Percentiles rank a stretch among this genome's conserved stretches.
These are phyloP conservation scores for Spizellomyces punctatus DNA, from an alignment of 192 early-diverging fungal genomes.

Conservation along the genomic window DNA sequence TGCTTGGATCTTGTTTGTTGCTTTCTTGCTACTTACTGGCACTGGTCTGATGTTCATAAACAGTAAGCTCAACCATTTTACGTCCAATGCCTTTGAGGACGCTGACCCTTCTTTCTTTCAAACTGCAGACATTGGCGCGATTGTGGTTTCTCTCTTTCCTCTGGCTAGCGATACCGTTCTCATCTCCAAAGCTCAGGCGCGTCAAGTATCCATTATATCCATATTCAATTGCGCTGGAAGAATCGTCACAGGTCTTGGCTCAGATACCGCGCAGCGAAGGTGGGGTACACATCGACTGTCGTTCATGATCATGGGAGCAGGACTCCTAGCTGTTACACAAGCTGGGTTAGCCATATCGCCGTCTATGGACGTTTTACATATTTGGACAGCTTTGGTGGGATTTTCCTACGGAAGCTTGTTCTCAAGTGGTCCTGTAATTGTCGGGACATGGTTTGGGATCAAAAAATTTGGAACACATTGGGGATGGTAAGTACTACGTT, in stretches of 20 bases:
- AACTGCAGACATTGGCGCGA: slow-evolving; percentile 36
- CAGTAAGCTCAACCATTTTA: slow-evolving; percentile 5
- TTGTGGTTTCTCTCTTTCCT: slow-evolving; percentile 30
- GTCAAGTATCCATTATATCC: slow-evolving; percentile 43
- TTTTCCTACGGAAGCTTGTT: slow-evolving; percentile 43
- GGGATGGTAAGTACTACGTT: slow-evolving; percentile 21
- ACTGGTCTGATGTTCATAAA: slow-evolving; percentile 54
- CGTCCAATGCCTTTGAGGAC: not conserved
- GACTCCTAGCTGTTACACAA: slow-evolving; percentile 7
- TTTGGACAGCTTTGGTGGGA: slow-evolving; percentile 21
- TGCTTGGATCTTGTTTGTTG: slow-evolving; percentile 39
- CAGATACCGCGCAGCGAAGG: slow-evolving; percentile 23
- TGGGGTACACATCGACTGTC: slow-evolving; percentile 23
- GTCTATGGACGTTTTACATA: not conserved
- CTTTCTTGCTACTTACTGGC: slow-evolving; percentile 37
- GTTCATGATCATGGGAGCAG: slow-evolving; percentile 14
- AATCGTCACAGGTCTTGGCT: slow-evolving; percentile 32
- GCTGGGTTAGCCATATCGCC: not conserved
- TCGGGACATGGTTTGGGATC: slow-evolving; percentile 40
- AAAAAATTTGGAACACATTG: slow-evolving; percentile 38
- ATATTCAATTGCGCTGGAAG: slow-evolving; percentile 45
- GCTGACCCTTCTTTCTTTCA: not conserved
- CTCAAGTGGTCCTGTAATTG: slow-evolving; percentile 39
- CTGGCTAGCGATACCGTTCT: not conserved
- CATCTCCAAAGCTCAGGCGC: slow-evolving; percentile 21